Evolutionary conservation across 176 grass and related monocot genomes (phyloP).

Genomic region (Triticum monococcum): DNA sequence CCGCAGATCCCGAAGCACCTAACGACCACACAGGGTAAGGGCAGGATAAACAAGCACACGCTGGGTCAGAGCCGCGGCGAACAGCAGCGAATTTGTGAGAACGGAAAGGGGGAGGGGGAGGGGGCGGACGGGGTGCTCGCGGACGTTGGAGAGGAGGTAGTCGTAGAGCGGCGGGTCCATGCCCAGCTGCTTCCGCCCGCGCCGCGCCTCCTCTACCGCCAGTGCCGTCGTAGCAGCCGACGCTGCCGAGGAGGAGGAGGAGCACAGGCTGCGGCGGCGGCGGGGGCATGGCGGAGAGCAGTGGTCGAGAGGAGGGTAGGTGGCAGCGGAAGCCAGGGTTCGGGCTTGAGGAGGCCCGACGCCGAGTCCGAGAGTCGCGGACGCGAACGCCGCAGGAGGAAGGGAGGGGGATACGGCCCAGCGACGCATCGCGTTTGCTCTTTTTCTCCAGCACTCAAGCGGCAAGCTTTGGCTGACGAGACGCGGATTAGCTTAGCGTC

Average conservation of each 20-base stretch:
- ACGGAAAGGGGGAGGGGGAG: neutral
- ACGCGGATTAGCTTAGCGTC: neutral
- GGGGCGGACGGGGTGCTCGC: slow-evolving; percentile 66
- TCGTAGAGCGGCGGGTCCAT: slow-evolving; percentile 68
- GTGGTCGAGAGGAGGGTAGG: neutral
- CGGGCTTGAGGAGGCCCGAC: neutral
- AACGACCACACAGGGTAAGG: neutral
- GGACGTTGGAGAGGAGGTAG: slow-evolving; percentile 82
- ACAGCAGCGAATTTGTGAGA: neutral
- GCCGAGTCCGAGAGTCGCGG: neutral
- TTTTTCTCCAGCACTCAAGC: neutral
- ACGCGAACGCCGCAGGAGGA: slow-evolving; percentile 2
- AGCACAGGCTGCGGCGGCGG: slow-evolving; percentile 21
- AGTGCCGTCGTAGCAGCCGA: slow-evolving; percentile 16
- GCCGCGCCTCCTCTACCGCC: slow-evolving; percentile 51
- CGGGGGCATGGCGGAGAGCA: neutral
- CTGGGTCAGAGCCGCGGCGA: neutral
- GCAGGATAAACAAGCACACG: slow-evolving; percentile 8
- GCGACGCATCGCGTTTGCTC: slow-evolving; percentile 13
- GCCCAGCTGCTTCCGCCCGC: slow-evolving; percentile 73
- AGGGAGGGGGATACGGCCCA: neutral
- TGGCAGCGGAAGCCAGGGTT: neutral
- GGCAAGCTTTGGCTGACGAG: neutral
- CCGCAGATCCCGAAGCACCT: slow-evolving; percentile 81
- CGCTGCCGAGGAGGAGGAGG: neutral